Conservation (phyloP, 495 filamentous ascomycete genomes). For the Peziza echinospora region DNA sequence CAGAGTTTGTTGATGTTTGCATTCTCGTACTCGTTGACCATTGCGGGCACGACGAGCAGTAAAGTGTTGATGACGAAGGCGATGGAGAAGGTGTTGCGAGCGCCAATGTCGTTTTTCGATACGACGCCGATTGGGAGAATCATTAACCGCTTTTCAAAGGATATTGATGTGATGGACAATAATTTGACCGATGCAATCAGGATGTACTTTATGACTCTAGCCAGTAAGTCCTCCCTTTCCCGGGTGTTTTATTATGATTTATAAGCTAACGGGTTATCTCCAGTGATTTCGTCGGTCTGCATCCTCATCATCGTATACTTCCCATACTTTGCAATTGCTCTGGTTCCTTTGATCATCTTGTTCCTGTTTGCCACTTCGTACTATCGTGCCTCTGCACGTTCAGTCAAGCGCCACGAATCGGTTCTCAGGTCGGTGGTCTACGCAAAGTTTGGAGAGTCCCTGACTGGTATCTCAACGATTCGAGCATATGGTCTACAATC, state of each 20-base stretch:
- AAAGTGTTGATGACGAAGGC: slow-evolving; percentile 69
- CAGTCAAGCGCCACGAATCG: slow-evolving; percentile 85
- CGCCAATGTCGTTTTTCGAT: slow-evolving; percentile 95
- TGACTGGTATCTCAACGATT: slow-evolving; percentile 65
- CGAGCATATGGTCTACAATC: slow-evolving; percentile 66
- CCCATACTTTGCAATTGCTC: slow-evolving; percentile 77
- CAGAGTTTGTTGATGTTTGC: slow-evolving; percentile 66
- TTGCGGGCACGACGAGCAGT: slow-evolving; percentile 59
- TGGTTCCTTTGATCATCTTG: slow-evolving; percentile 56
- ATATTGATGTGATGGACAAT: slow-evolving; percentile 92
- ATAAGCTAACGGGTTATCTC: slow-evolving; percentile 7
- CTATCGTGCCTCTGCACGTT: slow-evolving; percentile 73
- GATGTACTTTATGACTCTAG: slow-evolving; percentile 74
- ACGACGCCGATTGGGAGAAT: slow-evolving; percentile 92
- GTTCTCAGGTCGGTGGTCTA: slow-evolving; percentile 72
- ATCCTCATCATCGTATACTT: slow-evolving; percentile 80
- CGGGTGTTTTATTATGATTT: slow-evolving; percentile 2
- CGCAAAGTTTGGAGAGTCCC: slow-evolving; percentile 73
- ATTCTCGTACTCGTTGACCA: slow-evolving; percentile 44
- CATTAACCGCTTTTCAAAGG: slow-evolving; percentile 88
- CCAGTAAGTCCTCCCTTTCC: slow-evolving; percentile 42
- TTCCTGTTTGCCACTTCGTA: slow-evolving; percentile 72
- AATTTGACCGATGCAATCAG: slow-evolving; percentile 73
- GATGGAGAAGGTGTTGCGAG: slow-evolving; percentile 57
- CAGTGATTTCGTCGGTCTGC: slow-evolving; percentile 51